Conservation (phyloP, 352 stramenopile species). For the Bremia lactucae region DNA sequence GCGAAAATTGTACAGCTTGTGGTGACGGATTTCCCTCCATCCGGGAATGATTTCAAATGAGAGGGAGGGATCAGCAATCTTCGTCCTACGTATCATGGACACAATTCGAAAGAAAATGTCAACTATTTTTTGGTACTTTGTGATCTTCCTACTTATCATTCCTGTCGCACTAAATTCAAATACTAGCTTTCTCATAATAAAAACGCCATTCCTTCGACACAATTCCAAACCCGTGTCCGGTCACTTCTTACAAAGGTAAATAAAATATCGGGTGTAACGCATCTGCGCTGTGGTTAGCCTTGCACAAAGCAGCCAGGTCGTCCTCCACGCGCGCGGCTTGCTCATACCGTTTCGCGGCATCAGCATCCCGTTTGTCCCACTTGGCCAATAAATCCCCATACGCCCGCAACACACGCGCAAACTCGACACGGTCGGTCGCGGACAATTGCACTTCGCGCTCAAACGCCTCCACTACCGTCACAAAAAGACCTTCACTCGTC, state of each 20-base stretch:
- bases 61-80: too few species aligned
- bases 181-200: too few species aligned
- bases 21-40: too few species aligned
- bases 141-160: too few species aligned
- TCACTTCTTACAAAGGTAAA: constrained; percentile 29
- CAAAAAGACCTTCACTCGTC: constrained; percentile 60
- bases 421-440: constrained; percentile 50
- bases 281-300: constrained; percentile 16
- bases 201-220: too few species aligned
- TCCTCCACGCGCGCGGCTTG: constrained; percentile 31
- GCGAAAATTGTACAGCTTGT: too few species aligned
- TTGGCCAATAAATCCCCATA: constrained; percentile 44
- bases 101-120: too few species aligned
- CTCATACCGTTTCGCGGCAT: constrained; percentile 27
- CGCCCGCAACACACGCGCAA: constrained; percentile 43
- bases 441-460: constrained; percentile 48
- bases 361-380: constrained; percentile 47
- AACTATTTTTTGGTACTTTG: too few species aligned
- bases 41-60: too few species aligned
- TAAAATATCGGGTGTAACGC: constrained; percentile 44
- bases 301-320: constrained; percentile 20
- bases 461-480: constrained; percentile 55
- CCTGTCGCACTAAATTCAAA: too few species aligned
- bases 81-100: too few species aligned
- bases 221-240: too few species aligned